Base-by-base conservation (phyloP, 139 green algal species). In the Closterium sp. region DNA sequence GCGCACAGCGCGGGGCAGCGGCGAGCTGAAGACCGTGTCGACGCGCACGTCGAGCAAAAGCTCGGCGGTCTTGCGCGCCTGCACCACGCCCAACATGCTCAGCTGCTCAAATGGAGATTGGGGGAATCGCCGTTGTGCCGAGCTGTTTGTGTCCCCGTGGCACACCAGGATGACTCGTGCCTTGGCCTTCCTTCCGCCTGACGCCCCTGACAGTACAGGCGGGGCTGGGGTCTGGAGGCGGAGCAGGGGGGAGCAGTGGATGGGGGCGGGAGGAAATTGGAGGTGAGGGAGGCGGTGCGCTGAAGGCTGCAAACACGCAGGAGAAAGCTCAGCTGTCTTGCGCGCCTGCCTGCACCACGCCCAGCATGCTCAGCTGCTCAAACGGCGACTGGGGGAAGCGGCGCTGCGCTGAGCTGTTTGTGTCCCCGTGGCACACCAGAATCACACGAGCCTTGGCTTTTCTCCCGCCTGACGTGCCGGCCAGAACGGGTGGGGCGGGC, bases 361-460 rank as follows among this genome's bases (percentile, higher is more conserved):
- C 92, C 17, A 94, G 89, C 92, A 94, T 93, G 85, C 93, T 94
- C n/a, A 94, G 84, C 70, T 24, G 27, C n/a, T 94, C 92, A 11
- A 90, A 70, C 2, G 73, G 21, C 19, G 34, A 91, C 73, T 29
- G 17, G 38, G 89, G 73, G 89, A 89, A 89, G 7, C 62, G 90
- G 27, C 34, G 86, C 86, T 91, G 91, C 2, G 86, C 19, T 0
- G 91, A 90, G 89, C 90, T 94, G 70, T 93, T n/a, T 11, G 92
- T 94, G n/a, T 79, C 90, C 1, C 92, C 92, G 70, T 94, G 88
- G 34, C 91, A 94, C 9, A 94, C 91, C 28, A 94, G 42, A 1
- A 94, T n/a, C 79, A 94, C 31, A 6, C 91, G 30, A 32, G n/a
- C 31, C 24, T 89, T 89, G 17, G 91, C 88, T 29, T 94, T 94